Evolutionary conservation across 2,329 filamentous ascomycete species (phyloP).

Genomic region (Madurella mycetomatis): DNA sequence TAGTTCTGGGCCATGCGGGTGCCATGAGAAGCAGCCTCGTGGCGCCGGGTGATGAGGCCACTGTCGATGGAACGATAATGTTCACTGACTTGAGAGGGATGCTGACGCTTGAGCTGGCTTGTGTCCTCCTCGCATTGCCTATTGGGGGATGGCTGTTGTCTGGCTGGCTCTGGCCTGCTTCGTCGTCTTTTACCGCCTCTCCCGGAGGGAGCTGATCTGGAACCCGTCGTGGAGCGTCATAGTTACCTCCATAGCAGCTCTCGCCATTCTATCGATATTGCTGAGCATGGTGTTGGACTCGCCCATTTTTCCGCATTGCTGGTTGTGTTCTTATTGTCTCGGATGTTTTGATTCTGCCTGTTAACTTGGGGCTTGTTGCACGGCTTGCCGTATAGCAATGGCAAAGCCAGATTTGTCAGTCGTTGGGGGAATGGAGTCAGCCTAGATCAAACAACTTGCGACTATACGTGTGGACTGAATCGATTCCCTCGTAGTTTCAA

Average conservation of each 20-base stretch:
- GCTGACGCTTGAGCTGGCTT: slow-evolving; percentile 5
- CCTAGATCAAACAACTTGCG: neutral
- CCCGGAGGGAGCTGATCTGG: slow-evolving; percentile 9
- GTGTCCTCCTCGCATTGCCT: slow-evolving; percentile 11
- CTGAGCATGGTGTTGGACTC: slow-evolving; percentile 6
- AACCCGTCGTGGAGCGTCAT: slow-evolving; percentile 9
- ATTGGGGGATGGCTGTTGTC: slow-evolving; percentile 10
- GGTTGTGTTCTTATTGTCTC: slow-evolving; percentile 9
- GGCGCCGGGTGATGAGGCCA: neutral
- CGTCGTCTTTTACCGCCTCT: neutral
- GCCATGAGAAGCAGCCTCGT: too few species aligned
- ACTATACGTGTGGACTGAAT: neutral
- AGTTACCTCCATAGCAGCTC: slow-evolving; percentile 2
- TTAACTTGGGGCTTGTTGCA: slow-evolving; percentile 4
- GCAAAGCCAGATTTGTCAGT: neutral
- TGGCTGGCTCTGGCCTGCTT: slow-evolving; percentile 11
- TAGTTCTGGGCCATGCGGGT: slow-evolving; percentile 7
- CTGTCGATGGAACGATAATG: neutral
- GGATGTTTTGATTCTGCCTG: neutral
- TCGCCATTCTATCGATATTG: slow-evolving; percentile 7
- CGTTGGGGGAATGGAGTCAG: neutral
- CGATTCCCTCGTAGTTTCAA: too few species aligned
- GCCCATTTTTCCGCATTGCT: slow-evolving; percentile 8
- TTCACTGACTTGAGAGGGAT: neutral
- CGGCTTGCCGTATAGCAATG: neutral